phyloP scores from a whole-genome alignment of 2,329 filamentous ascomycete species.

The Laburnicola sp. region DNA sequence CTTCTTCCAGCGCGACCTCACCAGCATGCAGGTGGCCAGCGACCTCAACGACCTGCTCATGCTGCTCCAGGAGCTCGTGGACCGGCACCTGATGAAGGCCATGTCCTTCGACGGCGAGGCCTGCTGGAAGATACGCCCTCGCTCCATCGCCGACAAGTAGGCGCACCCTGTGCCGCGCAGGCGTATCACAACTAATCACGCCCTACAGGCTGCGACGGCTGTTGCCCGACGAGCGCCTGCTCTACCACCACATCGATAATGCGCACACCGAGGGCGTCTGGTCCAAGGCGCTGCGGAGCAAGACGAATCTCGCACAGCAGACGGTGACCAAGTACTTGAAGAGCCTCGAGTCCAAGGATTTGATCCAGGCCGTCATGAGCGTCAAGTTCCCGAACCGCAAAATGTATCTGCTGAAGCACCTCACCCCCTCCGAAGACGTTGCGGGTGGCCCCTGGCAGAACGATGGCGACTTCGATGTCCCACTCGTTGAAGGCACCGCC shows the following conservation, averaged over 20 bases:
- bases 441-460: conserved; percentile 95
- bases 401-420: conserved; percentile 89
- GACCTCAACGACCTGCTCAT: conserved; percentile 37
- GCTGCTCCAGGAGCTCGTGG: conserved; percentile 40
- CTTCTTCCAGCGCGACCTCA: conserved; percentile 47
- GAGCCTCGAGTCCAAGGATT: conserved; percentile 75
- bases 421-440: conserved; percentile 84
- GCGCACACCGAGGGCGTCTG: conserved; percentile 85
- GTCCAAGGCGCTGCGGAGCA: conserved; percentile 80
- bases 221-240: conserved; percentile 73
- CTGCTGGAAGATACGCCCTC: conserved; percentile 44
- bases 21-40: conserved; percentile 42
- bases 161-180: conserved; percentile 1
- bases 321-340: conserved; percentile 81
- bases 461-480: conserved; percentile 84
- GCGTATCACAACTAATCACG: conserved; percentile 9
- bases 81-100: conserved; percentile 43
- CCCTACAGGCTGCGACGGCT: conserved; percentile 48
- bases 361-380: conserved; percentile 88
- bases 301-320: conserved; percentile 80
- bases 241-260: conserved; percentile 88
- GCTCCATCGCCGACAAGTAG: conserved; percentile 44
- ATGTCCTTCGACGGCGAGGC: conserved; percentile 41
- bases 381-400: conserved; percentile 89
- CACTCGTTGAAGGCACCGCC: conserved; percentile 79